Evolutionary conservation across 2,329 filamentous ascomycete genomes (phyloP).

Genomic region (Sporothrix phasma): DNA sequence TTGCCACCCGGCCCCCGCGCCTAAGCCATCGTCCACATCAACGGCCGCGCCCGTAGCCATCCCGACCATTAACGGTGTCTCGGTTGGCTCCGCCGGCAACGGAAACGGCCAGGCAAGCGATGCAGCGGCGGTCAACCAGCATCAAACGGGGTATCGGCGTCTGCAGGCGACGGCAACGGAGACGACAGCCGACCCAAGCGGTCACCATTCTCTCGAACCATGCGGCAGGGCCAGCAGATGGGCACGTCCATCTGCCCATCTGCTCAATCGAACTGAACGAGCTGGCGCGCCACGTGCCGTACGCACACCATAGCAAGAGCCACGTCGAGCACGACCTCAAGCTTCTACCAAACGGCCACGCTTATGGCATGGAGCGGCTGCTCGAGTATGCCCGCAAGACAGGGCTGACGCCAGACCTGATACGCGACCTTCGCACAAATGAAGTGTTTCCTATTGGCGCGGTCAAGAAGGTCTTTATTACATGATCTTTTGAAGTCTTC

Average conservation of each 20-base stretch:
- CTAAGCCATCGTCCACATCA: neutral
- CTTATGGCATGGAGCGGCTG: constrained; percentile 69
- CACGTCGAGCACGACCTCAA: constrained; percentile 81
- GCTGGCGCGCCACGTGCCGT: constrained; percentile 78
- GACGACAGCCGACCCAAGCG: neutral
- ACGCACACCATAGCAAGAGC: constrained; percentile 90
- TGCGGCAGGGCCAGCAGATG: constrained; percentile 23
- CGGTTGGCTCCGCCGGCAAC: neutral
- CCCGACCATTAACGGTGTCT: neutral
- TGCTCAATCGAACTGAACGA: constrained; percentile 93
- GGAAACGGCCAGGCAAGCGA: neutral
- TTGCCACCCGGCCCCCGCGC: constrained; percentile 56
- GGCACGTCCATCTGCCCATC: constrained; percentile 64
- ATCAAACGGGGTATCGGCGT: neutral
- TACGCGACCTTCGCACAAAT: constrained; percentile 72
- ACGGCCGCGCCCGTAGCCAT: too few relatives aligned
- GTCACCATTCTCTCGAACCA: constrained; percentile 12
- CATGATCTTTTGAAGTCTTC: constrained; percentile 34
- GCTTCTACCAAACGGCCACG: constrained; percentile 75
- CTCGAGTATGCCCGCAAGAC: constrained; percentile 71
- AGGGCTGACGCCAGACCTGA: constrained; percentile 52
- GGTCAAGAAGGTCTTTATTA: constrained; percentile 85
- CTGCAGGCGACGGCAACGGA: constrained; percentile 14
- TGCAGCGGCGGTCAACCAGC: neutral
- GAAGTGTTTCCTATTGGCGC: constrained; percentile 52